Evolutionary conservation across 352 stramenopile genomes (phyloP), one percentile per base, ranked within the genome.

Genomic region (Phytophthora pluvialis): DNA sequence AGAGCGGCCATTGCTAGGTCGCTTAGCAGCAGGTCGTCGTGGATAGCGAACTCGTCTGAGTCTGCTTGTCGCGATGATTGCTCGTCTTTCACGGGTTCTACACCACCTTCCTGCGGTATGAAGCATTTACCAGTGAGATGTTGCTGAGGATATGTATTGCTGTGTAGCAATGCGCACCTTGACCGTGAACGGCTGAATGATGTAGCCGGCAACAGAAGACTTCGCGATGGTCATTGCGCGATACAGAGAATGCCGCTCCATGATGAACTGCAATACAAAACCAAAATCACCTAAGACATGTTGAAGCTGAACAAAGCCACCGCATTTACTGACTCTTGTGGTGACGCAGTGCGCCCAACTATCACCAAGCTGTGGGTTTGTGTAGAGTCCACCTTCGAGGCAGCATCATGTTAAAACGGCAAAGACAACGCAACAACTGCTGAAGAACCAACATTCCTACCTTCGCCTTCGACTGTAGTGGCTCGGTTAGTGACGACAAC

Each of bases 341-440:
- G 80, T 92, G 48, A 92, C 77, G 29, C 80, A 91, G 38, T 91
- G 81, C 5, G 81, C 70, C 86, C 86, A 94, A 13, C 44, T 82
- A 25, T 92, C 82, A 32, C 82, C 82, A 33, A 94, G 74, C 13
- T 75, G 52, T 13, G 86, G 79, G 16, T 81, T 84, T 16, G 86
- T 91, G 55, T 81, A 93, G 13, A 86, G 51, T n/a, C 62, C 83
- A 70, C 35, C 67, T 72, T 48, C 36, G 53, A 63, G 13, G 29
- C n/a, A 64, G 11, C 21, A 64, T 16, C 32, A 50, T 2, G 50
- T 64, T 29, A 66, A 29, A 28, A 53, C 13, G 50, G 10, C 44
- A 62, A 35, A 40, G 12, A 13, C 16, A 10, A 7, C 1, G 25
- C 15, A 36, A 35, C 7, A 15, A 42, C 31, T 18, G 38, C 9